Evolutionary conservation across 2,329 filamentous ascomycete species (phyloP).

Genomic region (Exophiala sp.): DNA sequence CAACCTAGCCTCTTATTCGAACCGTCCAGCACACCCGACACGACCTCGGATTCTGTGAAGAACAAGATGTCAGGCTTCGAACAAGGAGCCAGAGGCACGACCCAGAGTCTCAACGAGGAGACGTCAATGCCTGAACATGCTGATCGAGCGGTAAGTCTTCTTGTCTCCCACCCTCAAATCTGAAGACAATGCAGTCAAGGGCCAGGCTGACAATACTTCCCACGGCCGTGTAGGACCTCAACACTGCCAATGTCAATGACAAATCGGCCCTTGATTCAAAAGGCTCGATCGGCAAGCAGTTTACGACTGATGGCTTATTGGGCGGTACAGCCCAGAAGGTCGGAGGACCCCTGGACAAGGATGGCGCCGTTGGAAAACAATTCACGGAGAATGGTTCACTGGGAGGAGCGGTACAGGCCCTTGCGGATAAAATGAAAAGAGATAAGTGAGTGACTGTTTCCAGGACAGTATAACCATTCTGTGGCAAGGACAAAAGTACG

Average conservation of each 20-base stretch:
- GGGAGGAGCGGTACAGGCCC: slow-evolving; percentile 17
- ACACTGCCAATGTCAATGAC: background rate
- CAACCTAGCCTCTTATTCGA: too few species aligned
- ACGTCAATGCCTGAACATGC: background rate
- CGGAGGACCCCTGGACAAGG: slow-evolving; percentile 10
- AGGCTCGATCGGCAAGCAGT: slow-evolving; percentile 16
- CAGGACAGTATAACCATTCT: background rate
- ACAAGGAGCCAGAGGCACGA: background rate
- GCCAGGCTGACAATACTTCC: background rate
- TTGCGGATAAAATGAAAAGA: slow-evolving; percentile 9
- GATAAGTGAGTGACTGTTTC: background rate
- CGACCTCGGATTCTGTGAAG: background rate
- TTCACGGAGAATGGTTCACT: slow-evolving; percentile 14
- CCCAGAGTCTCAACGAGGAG: background rate
- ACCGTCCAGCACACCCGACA: background rate
- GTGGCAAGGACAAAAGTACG: background rate
- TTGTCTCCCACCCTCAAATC: background rate
- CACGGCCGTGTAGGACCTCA: background rate
- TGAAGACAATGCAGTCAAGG: background rate
- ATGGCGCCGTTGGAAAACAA: slow-evolving; percentile 7
- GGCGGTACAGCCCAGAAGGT: slow-evolving; percentile 13
- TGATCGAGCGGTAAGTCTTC: background rate
- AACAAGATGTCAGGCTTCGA: slow-evolving; percentile 1
- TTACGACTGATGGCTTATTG: slow-evolving; percentile 10
- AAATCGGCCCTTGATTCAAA: slow-evolving; percentile 1